phyloP scores from a whole-genome alignment of 2,329 filamentous ascomycete genomes.

The Alternaria triticimaculans region DNA sequence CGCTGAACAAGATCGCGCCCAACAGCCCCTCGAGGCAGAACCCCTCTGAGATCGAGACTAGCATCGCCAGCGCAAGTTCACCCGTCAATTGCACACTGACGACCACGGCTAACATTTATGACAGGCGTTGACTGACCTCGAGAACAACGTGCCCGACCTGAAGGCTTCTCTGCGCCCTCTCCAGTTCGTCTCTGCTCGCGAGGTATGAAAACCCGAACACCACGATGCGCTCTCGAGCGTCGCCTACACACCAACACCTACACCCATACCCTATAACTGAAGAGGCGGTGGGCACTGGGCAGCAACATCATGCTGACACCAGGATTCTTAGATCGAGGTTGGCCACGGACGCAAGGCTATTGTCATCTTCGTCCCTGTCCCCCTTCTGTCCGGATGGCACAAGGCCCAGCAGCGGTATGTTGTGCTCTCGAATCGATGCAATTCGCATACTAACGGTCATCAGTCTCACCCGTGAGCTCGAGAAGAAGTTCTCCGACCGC shows the following conservation, averaged over 20 bases:
- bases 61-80: constrained; percentile 83
- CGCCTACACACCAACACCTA: constrained; percentile 30
- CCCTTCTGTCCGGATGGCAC: constrained; percentile 98
- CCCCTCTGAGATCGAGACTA: constrained; percentile 96
- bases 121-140: constrained; percentile 87
- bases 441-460: constrained; percentile 14
- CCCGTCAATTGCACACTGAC: constrained; percentile 6
- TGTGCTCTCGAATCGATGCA: background rate
- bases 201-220: constrained; percentile 74
- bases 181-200: constrained; percentile 98
- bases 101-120: constrained; percentile 23
- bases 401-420: constrained; percentile 98
- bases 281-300: constrained; percentile 65
- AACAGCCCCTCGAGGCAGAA: constrained; percentile 96
- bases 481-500: constrained; percentile 99
- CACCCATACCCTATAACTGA: constrained; percentile 41
- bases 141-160: constrained; percentile 99
- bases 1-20: constrained; percentile 96
- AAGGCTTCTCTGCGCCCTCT: constrained; percentile 94
- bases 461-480: constrained; percentile 98
- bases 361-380: constrained; percentile 99
- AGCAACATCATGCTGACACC: constrained; percentile 61
- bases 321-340: constrained; percentile 90
- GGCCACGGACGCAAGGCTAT: constrained; percentile 99
- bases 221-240: constrained; percentile 36